Evolutionary conservation across 371 early-diverging fungal genomes (phyloP), one percentile per base, ranked within the genome.

Genomic region (Conidiobolus incongruus): DNA sequence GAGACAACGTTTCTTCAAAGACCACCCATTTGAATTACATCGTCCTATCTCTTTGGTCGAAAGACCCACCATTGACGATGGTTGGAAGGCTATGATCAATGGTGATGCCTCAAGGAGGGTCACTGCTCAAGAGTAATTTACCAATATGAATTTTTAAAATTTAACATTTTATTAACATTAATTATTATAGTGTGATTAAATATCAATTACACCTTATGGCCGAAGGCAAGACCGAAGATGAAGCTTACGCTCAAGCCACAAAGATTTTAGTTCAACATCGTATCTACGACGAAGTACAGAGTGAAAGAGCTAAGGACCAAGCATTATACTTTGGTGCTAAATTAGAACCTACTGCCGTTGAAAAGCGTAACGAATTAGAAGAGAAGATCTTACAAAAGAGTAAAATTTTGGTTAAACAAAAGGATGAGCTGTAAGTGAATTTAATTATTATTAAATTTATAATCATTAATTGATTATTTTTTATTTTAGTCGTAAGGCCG

Each of bases 11-110:
- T 90, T 90, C 52, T 90, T 81, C 58, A 63, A 67, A 48, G 81
- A 84, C 62, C 91, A 90, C 54, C 89, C 88, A 15, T 81, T 75
- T 54, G 91, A 90, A 61, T 57, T 77, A 44, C 53, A 65, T 17
- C 63, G 77, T 45, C 84, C 88, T 20, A 56, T 66, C 26, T 51
- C 63, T 4, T 48, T 82, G 37, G 63, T 72, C 2, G 77, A 80
- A 52, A 58, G 59, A 19, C 60, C 63, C 5, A 54, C 11, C 4
- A 10, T 20, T 35, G 13, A 4, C 7, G 13, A 13, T 13, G 19
- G 19, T 20, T 35, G 36, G 36, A 20, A 35, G 7, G 19, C 11
- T 15, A 20, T 35, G 13, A 16, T 35, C 13, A 16, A 13, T 20
- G 36, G 6, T 6, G 36, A 35, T 13, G 19, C 13, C 13, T 35